A percentile compares a stretch with the other conserved stretches of the same genome.
Conservation (phyloP, 345 rosid species). For the Melastoma malabathricum region DNA sequence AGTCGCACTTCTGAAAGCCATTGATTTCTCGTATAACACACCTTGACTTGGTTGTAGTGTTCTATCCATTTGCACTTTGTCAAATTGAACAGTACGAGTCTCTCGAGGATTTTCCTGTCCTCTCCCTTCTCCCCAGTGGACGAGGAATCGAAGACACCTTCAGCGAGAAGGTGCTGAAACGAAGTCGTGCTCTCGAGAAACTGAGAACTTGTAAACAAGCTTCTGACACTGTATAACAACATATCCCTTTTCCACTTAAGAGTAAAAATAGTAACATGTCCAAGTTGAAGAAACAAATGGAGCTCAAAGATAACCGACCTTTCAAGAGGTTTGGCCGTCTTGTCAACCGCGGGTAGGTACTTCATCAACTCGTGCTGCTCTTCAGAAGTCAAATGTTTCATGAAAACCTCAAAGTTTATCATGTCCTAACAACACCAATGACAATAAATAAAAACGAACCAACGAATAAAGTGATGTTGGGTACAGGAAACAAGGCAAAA, state of each 20-base stretch:
- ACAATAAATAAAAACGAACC: slow-evolving; percentile 1
- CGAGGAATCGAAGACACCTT: slow-evolving; percentile 69
- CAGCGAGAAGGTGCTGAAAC: slow-evolving; percentile 59
- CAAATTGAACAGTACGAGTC: slow-evolving; percentile 36
- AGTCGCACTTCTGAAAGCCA: no score
- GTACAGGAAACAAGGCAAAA: no score
- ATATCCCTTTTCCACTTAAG: no score
- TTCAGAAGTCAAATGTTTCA: slow-evolving; percentile 45
- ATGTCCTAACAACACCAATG: slow-evolving; percentile 37
- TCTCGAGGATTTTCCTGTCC: slow-evolving; percentile 48
- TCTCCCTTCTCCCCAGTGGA: slow-evolving; percentile 39
- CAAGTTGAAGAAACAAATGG: neutral
- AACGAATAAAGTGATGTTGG: neutral
- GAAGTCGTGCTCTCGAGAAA: slow-evolving; percentile 66
- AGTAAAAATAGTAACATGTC: no score
- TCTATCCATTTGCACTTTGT: slow-evolving; percentile 68
- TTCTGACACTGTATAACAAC: slow-evolving; percentile 40
- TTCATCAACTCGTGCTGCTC: slow-evolving; percentile 72
- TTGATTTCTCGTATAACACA: slow-evolving; percentile 6
- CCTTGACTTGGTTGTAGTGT: slow-evolving; percentile 46
- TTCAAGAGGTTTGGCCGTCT: slow-evolving; percentile 38
- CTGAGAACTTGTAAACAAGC: slow-evolving; percentile 70
- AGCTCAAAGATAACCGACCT: slow-evolving; percentile 26
- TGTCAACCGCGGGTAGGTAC: slow-evolving; percentile 56
- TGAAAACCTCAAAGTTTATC: slow-evolving; percentile 68